Evolutionary conservation across 2,329 filamentous ascomycete genomes (phyloP).

Genomic region (Harringtonia aguacate): DNA sequence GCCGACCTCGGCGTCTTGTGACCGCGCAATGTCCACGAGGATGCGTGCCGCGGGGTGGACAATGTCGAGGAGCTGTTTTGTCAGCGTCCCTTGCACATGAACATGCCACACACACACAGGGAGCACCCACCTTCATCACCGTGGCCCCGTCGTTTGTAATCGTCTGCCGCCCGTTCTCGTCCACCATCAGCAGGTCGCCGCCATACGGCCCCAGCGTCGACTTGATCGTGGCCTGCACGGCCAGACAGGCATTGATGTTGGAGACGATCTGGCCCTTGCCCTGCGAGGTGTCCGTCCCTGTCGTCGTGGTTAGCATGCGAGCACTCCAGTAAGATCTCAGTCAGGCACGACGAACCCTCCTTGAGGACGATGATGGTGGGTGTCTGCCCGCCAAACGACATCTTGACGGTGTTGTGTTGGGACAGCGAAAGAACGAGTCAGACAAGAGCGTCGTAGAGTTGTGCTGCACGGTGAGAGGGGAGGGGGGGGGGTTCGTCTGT

Average conservation of each 20-base stretch:
- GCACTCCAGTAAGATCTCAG: too few relatives aligned
- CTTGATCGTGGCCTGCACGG: conserved; percentile 92
- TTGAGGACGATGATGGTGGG: conserved; percentile 96
- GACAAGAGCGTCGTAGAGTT: too few relatives aligned
- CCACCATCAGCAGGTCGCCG: conserved; percentile 90
- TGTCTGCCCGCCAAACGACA: conserved; percentile 95
- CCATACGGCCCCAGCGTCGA: conserved; percentile 93
- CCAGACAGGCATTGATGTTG: conserved; percentile 97
- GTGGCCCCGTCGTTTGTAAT: conserved; percentile 99
- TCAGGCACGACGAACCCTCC: conserved; percentile 68
- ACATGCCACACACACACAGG: too few relatives aligned
- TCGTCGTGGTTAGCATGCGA: conserved; percentile 13
- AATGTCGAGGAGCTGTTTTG: conserved; percentile 77
- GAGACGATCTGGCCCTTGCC: conserved; percentile 93
- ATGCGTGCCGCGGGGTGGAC: conserved; percentile 95
- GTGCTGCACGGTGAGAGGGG: too few relatives aligned
- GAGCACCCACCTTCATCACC: conserved; percentile 76
- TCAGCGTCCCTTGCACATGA: conserved; percentile 4
- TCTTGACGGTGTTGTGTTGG: conserved; percentile 32
- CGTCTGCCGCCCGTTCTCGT: conserved; percentile 89
- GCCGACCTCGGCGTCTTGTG: conserved; percentile 97
- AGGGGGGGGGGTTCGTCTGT: too few relatives aligned
- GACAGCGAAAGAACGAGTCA: background rate
- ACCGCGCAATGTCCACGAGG: conserved; percentile 94
- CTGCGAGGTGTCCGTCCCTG: conserved; percentile 94